Evolutionary conservation across 2,329 filamentous ascomycete genomes (phyloP).

Genomic region (Neonectria magnoliae): DNA sequence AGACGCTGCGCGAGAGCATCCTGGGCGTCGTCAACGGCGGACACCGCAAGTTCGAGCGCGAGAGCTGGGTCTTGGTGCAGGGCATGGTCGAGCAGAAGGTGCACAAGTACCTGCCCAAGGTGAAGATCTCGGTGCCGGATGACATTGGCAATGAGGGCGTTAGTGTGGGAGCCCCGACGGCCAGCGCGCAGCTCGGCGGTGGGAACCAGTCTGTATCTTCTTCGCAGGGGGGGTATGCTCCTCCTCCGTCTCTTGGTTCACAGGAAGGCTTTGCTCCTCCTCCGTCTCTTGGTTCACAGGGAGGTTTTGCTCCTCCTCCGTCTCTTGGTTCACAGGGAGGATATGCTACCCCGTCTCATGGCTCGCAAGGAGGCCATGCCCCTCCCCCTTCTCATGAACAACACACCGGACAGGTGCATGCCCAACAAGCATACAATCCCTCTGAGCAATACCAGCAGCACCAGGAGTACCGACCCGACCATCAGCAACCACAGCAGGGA

Average conservation of each 20-base stretch:
- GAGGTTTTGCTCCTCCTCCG: too few species aligned
- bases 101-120: constrained; percentile 56
- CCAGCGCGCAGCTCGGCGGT: constrained; percentile 46
- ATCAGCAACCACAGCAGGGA: constrained; percentile 33
- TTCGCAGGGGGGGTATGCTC: background rate
- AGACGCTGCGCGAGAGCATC: constrained; percentile 56
- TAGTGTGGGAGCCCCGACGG: constrained; percentile 51
- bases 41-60: constrained; percentile 57
- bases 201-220: constrained; percentile 41
- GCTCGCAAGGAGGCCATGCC: constrained; percentile 23
- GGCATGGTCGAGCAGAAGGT: constrained; percentile 57
- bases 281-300: too few species aligned
- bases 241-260: background rate
- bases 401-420: constrained; percentile 29
- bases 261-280: too few species aligned
- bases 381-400: constrained; percentile 26
- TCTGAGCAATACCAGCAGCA: constrained; percentile 38
- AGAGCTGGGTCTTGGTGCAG: constrained; percentile 59
- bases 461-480: constrained; percentile 16
- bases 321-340: too few species aligned
- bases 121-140: constrained; percentile 57
- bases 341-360: constrained; percentile 9
- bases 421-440: constrained; percentile 41
- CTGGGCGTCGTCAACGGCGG: constrained; percentile 57
- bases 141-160: constrained; percentile 60